Conservation (phyloP, 352 stramenopile species). For the Phytophthora brassicae region DNA sequence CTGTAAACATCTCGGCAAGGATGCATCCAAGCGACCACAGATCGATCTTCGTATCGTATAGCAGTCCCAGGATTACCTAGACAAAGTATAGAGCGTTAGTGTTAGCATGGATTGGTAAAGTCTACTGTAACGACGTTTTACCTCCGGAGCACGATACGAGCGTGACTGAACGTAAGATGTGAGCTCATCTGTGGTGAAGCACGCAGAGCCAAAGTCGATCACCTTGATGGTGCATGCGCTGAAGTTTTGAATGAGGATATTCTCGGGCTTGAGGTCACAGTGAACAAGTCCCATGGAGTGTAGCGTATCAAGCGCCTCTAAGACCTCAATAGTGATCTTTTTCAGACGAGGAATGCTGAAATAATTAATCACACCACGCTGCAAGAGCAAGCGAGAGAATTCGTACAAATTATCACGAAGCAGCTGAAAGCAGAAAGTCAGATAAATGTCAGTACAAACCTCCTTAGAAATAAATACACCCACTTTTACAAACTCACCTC, state of each 20-base stretch:
- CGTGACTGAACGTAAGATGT: conserved; percentile 98
- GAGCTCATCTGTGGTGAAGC: conserved; percentile 93
- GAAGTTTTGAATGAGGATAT: conserved; percentile 92
- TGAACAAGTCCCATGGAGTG: conserved; percentile 94
- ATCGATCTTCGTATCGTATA: conserved; percentile 88
- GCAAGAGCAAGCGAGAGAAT: conserved; percentile 89
- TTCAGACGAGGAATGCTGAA: conserved; percentile 94
- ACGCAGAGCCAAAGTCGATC: conserved; percentile 99
- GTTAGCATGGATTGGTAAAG: conserved; percentile 49
- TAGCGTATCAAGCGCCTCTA: conserved; percentile 88
- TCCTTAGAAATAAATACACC: not conserved
- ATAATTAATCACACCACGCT: conserved; percentile 88
- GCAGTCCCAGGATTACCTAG: conserved; percentile 95
- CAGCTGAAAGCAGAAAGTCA: conserved; percentile 52
- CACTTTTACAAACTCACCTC: conserved; percentile 69
- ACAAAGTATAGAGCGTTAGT: conserved; percentile 15
- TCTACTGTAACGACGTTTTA: conserved; percentile 20
- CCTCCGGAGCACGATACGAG: conserved; percentile 97
- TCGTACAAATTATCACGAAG: conserved; percentile 98
- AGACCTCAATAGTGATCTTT: conserved; percentile 95
- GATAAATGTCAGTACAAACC: not conserved
- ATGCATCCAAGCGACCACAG: conserved; percentile 90
- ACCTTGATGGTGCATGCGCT: conserved; percentile 93
- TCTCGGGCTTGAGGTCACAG: conserved; percentile 99
- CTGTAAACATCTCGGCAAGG: conserved; percentile 86